Evolutionary conservation across 768 basidiomycete species (phyloP).

Genomic region (Kwoniella dejecticola): DNA sequence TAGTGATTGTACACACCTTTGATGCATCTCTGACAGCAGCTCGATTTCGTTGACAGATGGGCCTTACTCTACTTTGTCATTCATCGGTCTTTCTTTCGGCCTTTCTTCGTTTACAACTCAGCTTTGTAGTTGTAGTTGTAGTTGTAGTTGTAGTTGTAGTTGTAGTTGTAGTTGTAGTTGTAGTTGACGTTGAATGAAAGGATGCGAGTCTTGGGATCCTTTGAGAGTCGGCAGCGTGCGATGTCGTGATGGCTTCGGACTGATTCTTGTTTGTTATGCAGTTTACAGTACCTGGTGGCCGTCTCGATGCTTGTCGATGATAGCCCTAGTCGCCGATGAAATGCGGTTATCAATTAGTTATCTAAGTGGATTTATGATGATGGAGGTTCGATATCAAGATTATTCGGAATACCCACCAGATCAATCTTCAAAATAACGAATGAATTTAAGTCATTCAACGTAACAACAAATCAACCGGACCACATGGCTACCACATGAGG

Average conservation of each 20-base stretch:
- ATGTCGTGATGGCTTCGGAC: conserved; percentile 3
- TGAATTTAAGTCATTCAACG: neutral
- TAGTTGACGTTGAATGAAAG: neutral
- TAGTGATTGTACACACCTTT: conserved; percentile 1
- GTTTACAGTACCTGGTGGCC: too few species aligned
- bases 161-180: too few species aligned
- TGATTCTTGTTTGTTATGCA: neutral
- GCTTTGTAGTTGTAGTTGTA: too few species aligned
- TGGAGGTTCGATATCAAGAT: too few species aligned
- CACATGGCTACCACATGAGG: neutral
- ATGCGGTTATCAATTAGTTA: neutral
- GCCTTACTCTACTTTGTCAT: too few species aligned
- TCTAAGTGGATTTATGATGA: neutral
- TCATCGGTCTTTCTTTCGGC: too few species aligned
- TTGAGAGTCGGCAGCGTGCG: neutral
- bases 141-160: too few species aligned
- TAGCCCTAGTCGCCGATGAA: neutral
- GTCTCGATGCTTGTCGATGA: neutral
- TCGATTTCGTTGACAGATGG: too few species aligned
- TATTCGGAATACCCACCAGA: neutral
- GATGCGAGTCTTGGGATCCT: neutral
- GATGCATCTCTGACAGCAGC: neutral
- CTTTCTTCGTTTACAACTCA: too few species aligned
- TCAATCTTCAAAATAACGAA: conserved; percentile 3
- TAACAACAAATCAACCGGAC: neutral